Conservation (phyloP, 2,329 filamentous ascomycete genomes). For the Trichophyton simii region DNA sequence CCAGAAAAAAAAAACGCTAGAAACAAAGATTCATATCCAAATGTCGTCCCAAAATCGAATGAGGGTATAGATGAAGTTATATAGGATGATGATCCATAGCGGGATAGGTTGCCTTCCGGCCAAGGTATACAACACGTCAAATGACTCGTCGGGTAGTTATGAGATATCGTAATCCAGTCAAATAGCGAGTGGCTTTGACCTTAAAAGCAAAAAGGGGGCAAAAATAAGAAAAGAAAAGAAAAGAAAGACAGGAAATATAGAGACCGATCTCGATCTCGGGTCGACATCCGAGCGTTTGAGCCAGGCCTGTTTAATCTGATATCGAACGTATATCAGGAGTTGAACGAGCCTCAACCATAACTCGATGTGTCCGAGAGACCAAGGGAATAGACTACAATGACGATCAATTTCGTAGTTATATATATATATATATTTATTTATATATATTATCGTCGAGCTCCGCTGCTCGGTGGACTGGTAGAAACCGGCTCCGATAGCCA, state of each 20-base stretch:
- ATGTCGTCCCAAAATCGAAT: background rate
- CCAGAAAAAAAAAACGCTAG: background rate
- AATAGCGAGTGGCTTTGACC: background rate
- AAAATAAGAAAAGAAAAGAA: background rate
- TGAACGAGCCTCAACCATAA: background rate
- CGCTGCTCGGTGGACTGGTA: background rate
- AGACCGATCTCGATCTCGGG: background rate
- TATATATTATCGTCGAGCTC: background rate
- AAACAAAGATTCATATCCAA: background rate
- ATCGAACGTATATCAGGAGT: background rate
- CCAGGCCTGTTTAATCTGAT: background rate
- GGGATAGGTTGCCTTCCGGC: background rate
- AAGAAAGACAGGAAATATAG: background rate
- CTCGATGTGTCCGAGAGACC: background rate
- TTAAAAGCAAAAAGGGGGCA: background rate
- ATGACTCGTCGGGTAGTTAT: background rate
- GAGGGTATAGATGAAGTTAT: background rate
- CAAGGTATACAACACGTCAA: background rate
- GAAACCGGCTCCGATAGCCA: background rate
- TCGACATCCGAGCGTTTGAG: background rate
- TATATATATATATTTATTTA: background rate
- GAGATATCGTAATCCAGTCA: background rate
- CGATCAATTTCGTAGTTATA: constrained; percentile 1
- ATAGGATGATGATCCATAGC: background rate
- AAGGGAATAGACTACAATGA: background rate